Conservation (phyloP, 257 asterid genomes). For the Nicotiana undulata region DNA sequence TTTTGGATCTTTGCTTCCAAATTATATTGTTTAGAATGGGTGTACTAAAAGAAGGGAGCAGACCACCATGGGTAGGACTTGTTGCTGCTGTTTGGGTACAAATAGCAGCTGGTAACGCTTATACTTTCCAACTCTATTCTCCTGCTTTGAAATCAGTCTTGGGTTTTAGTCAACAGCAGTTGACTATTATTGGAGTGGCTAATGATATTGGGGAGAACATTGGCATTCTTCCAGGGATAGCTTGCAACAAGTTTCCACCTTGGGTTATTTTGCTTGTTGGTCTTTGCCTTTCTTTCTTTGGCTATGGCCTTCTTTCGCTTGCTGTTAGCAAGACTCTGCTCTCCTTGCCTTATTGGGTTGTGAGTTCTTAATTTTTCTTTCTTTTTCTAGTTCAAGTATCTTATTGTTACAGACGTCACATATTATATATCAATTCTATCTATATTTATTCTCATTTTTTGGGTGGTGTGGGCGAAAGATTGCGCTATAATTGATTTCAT, state of each 20-base stretch:
- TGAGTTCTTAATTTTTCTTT: conserved; percentile 29
- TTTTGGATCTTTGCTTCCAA: background rate
- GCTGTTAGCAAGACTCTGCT: conserved; percentile 57
- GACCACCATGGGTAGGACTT: conserved; percentile 98
- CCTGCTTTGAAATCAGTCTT: conserved; percentile 69
- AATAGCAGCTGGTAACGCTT: conserved; percentile 77
- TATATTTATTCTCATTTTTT: no score
- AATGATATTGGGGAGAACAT: conserved; percentile 89
- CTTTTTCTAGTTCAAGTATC: background rate
- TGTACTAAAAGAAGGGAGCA: conserved; percentile 60
- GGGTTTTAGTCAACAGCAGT: conserved; percentile 87
- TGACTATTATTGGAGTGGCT: conserved; percentile 89
- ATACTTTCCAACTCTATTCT: conserved; percentile 78
- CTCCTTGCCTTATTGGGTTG: conserved; percentile 80
- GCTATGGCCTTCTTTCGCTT: conserved; percentile 89
- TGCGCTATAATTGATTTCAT: no score
- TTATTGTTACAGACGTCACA: no score
- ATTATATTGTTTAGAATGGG: conserved; percentile 34
- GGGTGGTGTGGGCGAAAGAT: no score
- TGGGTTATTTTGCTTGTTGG: conserved; percentile 87
- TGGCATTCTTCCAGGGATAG: conserved; percentile 87
- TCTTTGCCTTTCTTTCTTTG: conserved; percentile 50
- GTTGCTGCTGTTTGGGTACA: conserved; percentile 98
- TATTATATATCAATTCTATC: no score
- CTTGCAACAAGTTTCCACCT: conserved; percentile 81